Evolutionary conservation across 495 filamentous ascomycete species (phyloP).

Genomic region (Cryomyces antarcticus): DNA sequence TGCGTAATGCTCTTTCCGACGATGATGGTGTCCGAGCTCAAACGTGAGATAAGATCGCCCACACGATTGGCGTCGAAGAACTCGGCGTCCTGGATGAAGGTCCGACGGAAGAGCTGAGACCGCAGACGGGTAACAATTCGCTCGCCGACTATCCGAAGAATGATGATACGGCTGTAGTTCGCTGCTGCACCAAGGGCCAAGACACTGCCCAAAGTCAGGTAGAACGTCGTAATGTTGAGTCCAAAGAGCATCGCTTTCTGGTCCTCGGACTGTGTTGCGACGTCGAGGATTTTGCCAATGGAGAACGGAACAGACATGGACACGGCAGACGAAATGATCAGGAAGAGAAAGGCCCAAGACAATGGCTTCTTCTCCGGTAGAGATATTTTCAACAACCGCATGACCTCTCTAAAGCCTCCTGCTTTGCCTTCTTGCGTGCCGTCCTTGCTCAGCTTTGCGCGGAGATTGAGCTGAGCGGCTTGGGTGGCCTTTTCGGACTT

Average conservation of each 20-base stretch:
- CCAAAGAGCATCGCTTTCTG: conserved; percentile 44
- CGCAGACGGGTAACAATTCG: conserved; percentile 77
- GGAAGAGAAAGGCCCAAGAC: conserved; percentile 56
- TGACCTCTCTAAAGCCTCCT: conserved; percentile 49
- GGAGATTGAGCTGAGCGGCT: conserved; percentile 77
- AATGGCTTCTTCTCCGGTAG: conserved; percentile 63
- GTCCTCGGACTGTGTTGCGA: conserved; percentile 40
- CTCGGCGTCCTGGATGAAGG: conserved; percentile 86
- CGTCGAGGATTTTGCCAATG: conserved; percentile 85
- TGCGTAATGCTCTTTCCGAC: conserved; percentile 97
- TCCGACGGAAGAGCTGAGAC: conserved; percentile 73
- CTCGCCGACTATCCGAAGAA: conserved; percentile 88
- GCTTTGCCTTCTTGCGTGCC: conserved; percentile 42
- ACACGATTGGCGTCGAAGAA: conserved; percentile 98
- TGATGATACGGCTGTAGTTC: conserved; percentile 85
- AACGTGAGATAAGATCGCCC: conserved; percentile 83
- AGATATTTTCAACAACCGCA: conserved; percentile 77
- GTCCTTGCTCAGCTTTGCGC: conserved; percentile 68
- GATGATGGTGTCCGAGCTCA: conserved; percentile 90
- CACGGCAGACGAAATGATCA: conserved; percentile 71
- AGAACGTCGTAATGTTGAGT: conserved; percentile 54
- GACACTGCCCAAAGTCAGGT: conserved; percentile 43
- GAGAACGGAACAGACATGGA: conserved; percentile 93
- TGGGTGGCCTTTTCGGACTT: conserved; percentile 61
- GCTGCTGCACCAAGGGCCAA: conserved; percentile 56